These are phyloP conservation scores for bread wheat (Triticum aestivum) DNA, from an alignment of 176 grass and related monocot genomes.

Conservation along the genomic window IWGSC_CS_RefSeq_v2.1 NC_057799.1:192441464-192441963, in stretches of 20 bases:
- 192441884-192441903: background rate
- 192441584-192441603: background rate
- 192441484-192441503: background rate
- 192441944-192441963: background rate
- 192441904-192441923: background rate
- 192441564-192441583: background rate
- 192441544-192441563: background rate
- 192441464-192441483: background rate
- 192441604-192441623: background rate
- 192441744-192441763: background rate
- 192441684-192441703: background rate
- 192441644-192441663: background rate
- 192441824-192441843: background rate
- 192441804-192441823: background rate
- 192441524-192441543: background rate
- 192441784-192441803: background rate
- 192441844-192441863: background rate
- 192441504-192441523: background rate
- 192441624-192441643: background rate
- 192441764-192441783: background rate
- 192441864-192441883: background rate
- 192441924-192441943: background rate
- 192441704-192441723: background rate
- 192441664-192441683: background rate
- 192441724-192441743: background rate